These are phyloP conservation scores for Cladosporium sphaerospermum DNA, from an alignment of 2,329 filamentous ascomycete species.

Conservation along the genomic window DNA sequence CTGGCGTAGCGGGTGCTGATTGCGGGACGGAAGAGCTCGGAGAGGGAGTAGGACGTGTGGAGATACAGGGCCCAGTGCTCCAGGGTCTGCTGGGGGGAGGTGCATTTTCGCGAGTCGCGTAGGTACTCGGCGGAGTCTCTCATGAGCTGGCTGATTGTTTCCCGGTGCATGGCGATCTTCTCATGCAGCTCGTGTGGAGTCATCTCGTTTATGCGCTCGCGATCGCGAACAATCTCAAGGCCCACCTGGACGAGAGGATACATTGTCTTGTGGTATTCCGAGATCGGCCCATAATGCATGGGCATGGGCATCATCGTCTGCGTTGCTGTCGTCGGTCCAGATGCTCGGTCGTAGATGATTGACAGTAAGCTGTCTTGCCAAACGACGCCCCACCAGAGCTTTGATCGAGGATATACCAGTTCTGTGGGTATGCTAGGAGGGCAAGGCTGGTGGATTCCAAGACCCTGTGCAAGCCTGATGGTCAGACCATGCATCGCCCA, in stretches of 20 bases:
- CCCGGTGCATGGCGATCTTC: slow-evolving; percentile 51
- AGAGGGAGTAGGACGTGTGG: slow-evolving; percentile 57
- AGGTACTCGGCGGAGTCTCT: slow-evolving; percentile 53
- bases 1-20: slow-evolving; percentile 46
- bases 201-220: slow-evolving; percentile 40
- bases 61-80: slow-evolving; percentile 56
- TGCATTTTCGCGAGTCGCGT: slow-evolving; percentile 47
- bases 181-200: slow-evolving; percentile 44
- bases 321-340: slow-evolving; percentile 49
- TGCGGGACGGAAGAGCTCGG: slow-evolving; percentile 56
- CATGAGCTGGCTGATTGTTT: slow-evolving; percentile 52
- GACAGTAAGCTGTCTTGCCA: slow-evolving; percentile 61
- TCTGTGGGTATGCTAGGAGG: slow-evolving; percentile 47
- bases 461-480: slow-evolving; percentile 53
- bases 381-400: slow-evolving; percentile 52
- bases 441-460: slow-evolving; percentile 55
- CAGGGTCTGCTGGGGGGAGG: slow-evolving; percentile 47
- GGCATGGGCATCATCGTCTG: slow-evolving; percentile 39
- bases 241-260: slow-evolving; percentile 52
- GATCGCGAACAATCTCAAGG: slow-evolving; percentile 54
- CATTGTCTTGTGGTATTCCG: slow-evolving; percentile 54
- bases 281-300: slow-evolving; percentile 37
- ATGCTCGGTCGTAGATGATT: slow-evolving; percentile 56
- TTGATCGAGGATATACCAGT: slow-evolving; percentile 33
- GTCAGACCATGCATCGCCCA: slow-evolving; percentile 57